These are phyloP conservation scores for Annulohypoxylon nitens DNA, from an alignment of 495 filamentous ascomycete genomes.

Conservation along the genomic window DNA sequence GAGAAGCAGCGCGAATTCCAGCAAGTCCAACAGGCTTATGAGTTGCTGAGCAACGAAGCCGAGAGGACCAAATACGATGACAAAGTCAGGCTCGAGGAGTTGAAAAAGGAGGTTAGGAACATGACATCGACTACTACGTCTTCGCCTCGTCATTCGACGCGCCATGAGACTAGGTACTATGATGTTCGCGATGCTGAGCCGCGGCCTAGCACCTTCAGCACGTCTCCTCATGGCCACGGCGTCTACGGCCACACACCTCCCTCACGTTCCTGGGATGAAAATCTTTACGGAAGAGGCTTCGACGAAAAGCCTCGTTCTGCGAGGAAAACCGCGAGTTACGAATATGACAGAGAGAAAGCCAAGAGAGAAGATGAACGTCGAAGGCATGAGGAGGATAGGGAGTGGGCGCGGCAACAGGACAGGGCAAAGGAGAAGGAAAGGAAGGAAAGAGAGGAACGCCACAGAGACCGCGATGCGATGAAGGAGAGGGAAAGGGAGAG, in stretches of 20 bases:
- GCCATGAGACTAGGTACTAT: conserved; percentile 53
- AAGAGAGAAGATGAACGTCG: conserved; percentile 56
- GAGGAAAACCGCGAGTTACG: conserved; percentile 61
- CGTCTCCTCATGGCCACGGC: conserved; percentile 43
- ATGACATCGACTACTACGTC: conserved; percentile 56
- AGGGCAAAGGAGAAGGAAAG: conserved; percentile 42
- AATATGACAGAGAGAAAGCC: conserved; percentile 54
- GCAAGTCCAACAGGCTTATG: conserved; percentile 92
- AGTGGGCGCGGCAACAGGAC: conserved; percentile 49
- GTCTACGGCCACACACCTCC: conserved; percentile 53
- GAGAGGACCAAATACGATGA: conserved; percentile 82
- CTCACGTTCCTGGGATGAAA: conserved; percentile 60
- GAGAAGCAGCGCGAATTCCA: conserved; percentile 89
- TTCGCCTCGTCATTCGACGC: conserved; percentile 49
- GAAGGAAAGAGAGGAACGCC: conserved; percentile 42
- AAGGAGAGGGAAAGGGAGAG: conserved; percentile 49
- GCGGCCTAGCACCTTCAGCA: conserved; percentile 42
- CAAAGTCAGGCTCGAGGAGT: conserved; percentile 71
- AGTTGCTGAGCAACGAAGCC: conserved; percentile 84
- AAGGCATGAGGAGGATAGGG: conserved; percentile 55
- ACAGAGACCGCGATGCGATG: conserved; percentile 44
- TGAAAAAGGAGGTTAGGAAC: conserved; percentile 53
- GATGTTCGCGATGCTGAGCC: conserved; percentile 49
- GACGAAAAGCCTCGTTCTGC: conserved; percentile 54
- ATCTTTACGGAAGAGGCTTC: conserved; percentile 46